phyloP scores from a whole-genome alignment of 768 basidiomycete genomes.

The Trametes elegans region DNA sequence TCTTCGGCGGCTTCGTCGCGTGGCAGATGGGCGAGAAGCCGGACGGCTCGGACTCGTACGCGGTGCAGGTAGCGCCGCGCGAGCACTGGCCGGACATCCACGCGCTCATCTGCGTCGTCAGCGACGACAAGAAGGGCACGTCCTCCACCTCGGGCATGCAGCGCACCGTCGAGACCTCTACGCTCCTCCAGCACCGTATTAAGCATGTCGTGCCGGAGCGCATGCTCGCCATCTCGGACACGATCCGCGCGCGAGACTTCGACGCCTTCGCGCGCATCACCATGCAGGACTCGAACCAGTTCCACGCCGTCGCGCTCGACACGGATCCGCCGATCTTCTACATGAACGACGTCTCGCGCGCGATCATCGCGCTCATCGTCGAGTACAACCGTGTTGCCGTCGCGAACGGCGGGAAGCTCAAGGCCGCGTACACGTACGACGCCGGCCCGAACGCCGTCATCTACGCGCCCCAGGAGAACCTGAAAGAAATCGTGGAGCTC shows the following conservation, averaged over 20 bases:
- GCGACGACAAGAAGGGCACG: constrained; percentile 95
- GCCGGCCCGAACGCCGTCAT: constrained; percentile 99
- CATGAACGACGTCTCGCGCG: constrained; percentile 94
- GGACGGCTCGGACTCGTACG: constrained; percentile 84
- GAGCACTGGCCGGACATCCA: constrained; percentile 94
- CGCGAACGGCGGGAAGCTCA: constrained; percentile 53
- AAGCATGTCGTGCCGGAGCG: constrained; percentile 79
- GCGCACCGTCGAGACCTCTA: constrained; percentile 89
- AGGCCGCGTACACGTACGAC: constrained; percentile 98
- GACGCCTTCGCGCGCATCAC: constrained; percentile 87
- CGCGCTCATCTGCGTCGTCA: constrained; percentile 96
- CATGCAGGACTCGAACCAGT: constrained; percentile 97
- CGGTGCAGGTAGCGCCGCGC: constrained; percentile 81
- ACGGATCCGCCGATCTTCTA: constrained; percentile 99
- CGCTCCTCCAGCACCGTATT: constrained; percentile 88
- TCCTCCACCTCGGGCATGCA: constrained; percentile 97
- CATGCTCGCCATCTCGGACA: constrained; percentile 78
- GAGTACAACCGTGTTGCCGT: constrained; percentile 87
- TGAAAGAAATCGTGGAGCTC: constrained; percentile 74
- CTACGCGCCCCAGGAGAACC: constrained; percentile 76
- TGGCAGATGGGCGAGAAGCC: constrained; percentile 76
- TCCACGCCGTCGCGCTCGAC: constrained; percentile 97
- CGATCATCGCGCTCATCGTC: constrained; percentile 88
- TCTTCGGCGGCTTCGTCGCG: constrained; percentile 96
- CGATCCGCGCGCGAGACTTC: constrained; percentile 81